Base-by-base conservation (phyloP, 2,329 filamentous ascomycete species). In the Bipolaris oryzae region DNA sequence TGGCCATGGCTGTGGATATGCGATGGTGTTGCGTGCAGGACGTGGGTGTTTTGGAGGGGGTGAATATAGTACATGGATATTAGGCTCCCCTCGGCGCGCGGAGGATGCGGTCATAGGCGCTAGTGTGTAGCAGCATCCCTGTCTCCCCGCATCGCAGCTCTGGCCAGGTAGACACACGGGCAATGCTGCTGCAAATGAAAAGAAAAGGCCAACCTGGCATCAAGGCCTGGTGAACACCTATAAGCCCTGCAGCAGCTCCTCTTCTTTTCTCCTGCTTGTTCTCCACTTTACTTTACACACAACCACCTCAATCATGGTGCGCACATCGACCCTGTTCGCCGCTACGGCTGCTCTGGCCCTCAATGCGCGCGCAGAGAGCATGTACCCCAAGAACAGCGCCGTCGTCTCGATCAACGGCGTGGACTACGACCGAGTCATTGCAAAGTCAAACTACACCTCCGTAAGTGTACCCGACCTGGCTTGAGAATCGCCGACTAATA, bases 361-460 rank as follows among this genome's bases (percentile, higher is more conserved):
- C 60, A 86, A 89, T 28, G 83, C 83, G 48, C 84, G 84, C 54
- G 86, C 87, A 51, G 89, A 90, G 63, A 87, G 86, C 64, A 77
- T 99, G 58, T 99, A 99, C 80, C 80, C 87, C 58, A 96, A 94
- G 80, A 90, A 84, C 75, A 97, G 93, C 1, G 87, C 91, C 11
- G 95, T 99, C 41, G 76, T 98, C 41, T 91, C 96, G 76, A 80
- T 98, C 63, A 88, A 89, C 69, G 84, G 83, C 55, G 90, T 89
- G 77, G 90, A 84, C 70, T 98, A 96, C 77, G 87, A 94, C 73
- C 85, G 84, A 61, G 80, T 96, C 64, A 92, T 99, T 76, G 87
- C 89, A 44, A 88, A 91, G 73, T 96, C 92, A 25, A 97, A 97
- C 74, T 84, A 98, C 77, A 96, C 92, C 39, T 92, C 92, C 50